Base-by-base conservation (phyloP, 371 early-diverging fungal genomes). In the Thermomucor indicae-seudaticae region DNA sequence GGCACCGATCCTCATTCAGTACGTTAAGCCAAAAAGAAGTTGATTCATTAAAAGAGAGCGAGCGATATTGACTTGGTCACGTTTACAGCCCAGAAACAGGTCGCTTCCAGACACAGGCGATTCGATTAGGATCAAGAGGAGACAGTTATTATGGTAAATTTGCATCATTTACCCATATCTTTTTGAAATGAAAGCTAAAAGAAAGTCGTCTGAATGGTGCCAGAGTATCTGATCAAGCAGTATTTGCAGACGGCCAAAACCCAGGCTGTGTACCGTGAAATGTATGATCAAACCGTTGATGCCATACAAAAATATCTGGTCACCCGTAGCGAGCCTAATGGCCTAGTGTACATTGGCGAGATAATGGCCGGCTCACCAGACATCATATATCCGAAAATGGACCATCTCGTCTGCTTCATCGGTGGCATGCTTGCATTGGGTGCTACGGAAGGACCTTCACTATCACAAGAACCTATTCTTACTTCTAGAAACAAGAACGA, bases 341-440 rank as follows among this genome's bases (percentile, higher is more conserved):
- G 78, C 4, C 64, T 83, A 6, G 63, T 83, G n/a, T 91, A 79
- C 54, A 73, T 93, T 23, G 91, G 90, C 11, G 93, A 93, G 51
- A 43, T 75, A 6, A 57, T 70, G 1, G 48, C 67, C n/a, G 43
- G 59, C 10, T 34, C 60, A 2, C 77, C 78, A 10, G 16, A 51
- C 10, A 49, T 55, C 7, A 25, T 79, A 2, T 67, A 67, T 17
- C 77, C 85, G 7, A 89, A 90, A 51, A 91, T 96, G 93, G 94
- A 94, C 51, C 96, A 96, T 64, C 79, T 95, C 23, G 92, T 92
- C 5, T 97, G 96, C 66, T 97, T 96, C 67, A 70, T 90, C 28
- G 92, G 91, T 10, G 95, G 93, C 2, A 83, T 81, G 28, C 66
- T 95, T 47, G 92, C 93, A 0, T 64, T 95, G 3, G 88, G 72